Base-by-base conservation (phyloP, 805 yeast species). In the Hanseniaspora lindneri region DNA sequence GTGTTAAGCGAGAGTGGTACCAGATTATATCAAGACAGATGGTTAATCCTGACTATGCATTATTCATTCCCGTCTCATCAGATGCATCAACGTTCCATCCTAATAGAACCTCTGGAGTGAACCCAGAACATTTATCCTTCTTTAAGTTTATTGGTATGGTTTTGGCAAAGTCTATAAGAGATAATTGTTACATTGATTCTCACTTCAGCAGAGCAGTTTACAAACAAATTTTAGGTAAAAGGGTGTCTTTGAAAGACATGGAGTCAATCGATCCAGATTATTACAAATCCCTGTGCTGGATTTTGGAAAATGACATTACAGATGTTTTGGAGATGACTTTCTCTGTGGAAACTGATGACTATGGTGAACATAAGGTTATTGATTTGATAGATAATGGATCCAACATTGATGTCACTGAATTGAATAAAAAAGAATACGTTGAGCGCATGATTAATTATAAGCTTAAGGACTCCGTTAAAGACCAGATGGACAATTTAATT, bases 1-100 rank as follows among this genome's bases (percentile, higher is more conserved):
- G 99, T 35, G 80, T 92, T 14, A 84, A 96, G 0, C 72, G 99
- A 58, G 99, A 92, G 62, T 92, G 98, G 98, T 88, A 81, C 59
- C 96, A 88, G 61, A 95, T 88, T 4, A 65, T 92, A 41, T 79
- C 96, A 0, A 72, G 96, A 53, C 96, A 89, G 61, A 88, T 92
- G 85, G 86, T 92, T 66, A 87, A 89, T 60, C 94, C 97, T 0
- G 95, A 86, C 58, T 87, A 87, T 66, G 96, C 95, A 0, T 67
- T 92, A 53, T 92, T 89, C 61, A 71, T 82, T 1, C 95, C 97
- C 0, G 95, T 87, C 39, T 83, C 94, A 0, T 76, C 94, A 7
- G 97, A 89, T 58, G 80, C 80, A 54, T 34, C 41, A 11, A 86
- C 96, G 0, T 92, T 87, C 72, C 96, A 89, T 63, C 96, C 98